Conservation (phyloP, 1,284 basidiomycete genomes). For the Mrakiaceae sp. region DNA sequence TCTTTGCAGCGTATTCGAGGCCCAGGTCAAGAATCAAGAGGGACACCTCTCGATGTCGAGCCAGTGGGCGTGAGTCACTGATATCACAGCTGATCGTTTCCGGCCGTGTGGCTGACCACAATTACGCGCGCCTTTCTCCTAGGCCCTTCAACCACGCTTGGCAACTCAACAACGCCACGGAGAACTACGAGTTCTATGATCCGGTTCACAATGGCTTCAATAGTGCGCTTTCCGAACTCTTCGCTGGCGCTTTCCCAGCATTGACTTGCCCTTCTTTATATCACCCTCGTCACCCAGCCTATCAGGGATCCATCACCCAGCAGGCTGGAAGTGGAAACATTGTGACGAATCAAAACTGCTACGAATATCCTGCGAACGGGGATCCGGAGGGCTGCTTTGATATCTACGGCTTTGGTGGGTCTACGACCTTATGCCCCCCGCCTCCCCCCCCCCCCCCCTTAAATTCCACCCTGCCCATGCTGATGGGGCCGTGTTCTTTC, state of each 20-base stretch:
- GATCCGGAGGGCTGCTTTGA: slow-evolving; percentile 36
- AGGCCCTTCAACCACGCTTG: too few relatives aligned
- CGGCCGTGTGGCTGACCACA: too few relatives aligned
- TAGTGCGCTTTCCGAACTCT: too few relatives aligned
- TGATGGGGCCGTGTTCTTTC: neutral
- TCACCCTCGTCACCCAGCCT: neutral
- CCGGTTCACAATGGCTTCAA: too few relatives aligned
- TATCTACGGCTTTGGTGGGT: slow-evolving; percentile 40
- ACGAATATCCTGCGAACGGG: slow-evolving; percentile 27
- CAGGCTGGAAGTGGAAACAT: neutral
- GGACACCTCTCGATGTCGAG: slow-evolving; percentile 45
- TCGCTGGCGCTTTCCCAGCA: too few relatives aligned
- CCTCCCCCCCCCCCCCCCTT: neutral
- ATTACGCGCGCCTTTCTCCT: too few relatives aligned
- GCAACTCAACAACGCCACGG: too few relatives aligned
- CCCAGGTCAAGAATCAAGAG: slow-evolving; percentile 31
- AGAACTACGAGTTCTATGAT: too few relatives aligned
- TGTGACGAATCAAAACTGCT: slow-evolving; percentile 37
- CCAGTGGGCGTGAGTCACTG: slow-evolving; percentile 22
- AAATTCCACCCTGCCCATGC: neutral
- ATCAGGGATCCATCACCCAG: neutral
- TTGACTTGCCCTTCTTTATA: neutral
- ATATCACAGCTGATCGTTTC: too few relatives aligned
- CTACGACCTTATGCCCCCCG: neutral
- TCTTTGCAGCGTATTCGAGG: slow-evolving; percentile 30